phyloP scores from a whole-genome alignment of 768 basidiomycete genomes.

The Lentinula detonsa region DNA sequence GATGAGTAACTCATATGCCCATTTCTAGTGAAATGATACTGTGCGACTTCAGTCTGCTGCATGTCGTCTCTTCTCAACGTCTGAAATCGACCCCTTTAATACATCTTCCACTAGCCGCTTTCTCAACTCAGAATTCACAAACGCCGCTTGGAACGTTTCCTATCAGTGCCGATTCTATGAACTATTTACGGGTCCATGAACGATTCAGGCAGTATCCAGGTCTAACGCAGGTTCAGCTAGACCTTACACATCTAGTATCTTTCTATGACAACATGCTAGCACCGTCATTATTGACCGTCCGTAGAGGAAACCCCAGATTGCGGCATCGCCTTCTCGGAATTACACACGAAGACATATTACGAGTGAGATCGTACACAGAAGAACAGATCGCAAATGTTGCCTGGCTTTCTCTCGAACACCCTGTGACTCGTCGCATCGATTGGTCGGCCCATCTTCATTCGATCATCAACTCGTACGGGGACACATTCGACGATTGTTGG shows the following conservation, averaged over 20 bases:
- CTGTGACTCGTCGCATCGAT: background rate
- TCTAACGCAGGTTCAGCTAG: conserved; percentile 34
- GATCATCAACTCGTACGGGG: background rate
- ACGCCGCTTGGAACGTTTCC: background rate
- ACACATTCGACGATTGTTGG: background rate
- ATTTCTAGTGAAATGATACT: conserved; percentile 37
- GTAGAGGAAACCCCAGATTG: conserved; percentile 24
- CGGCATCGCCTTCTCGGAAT: conserved; percentile 29
- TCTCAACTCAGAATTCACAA: background rate
- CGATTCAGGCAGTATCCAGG: conserved; percentile 31
- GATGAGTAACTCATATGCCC: no score
- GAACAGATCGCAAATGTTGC: conserved; percentile 1
- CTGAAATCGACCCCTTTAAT: no score
- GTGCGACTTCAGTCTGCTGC: conserved; percentile 37
- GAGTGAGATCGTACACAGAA: conserved; percentile 19
- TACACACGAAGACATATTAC: conserved; percentile 16
- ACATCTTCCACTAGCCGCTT: no score
- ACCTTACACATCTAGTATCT: conserved; percentile 32
- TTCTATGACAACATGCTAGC: conserved; percentile 35
- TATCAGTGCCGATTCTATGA: background rate
- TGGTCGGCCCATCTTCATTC: background rate
- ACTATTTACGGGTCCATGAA: conserved; percentile 14
- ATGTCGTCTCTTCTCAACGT: conserved; percentile 23
- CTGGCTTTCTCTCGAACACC: background rate
- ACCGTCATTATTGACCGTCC: conserved; percentile 24